These are phyloP conservation scores for Tuber magnatum DNA, from an alignment of 495 filamentous ascomycete genomes.

Conservation along the genomic window DNA sequence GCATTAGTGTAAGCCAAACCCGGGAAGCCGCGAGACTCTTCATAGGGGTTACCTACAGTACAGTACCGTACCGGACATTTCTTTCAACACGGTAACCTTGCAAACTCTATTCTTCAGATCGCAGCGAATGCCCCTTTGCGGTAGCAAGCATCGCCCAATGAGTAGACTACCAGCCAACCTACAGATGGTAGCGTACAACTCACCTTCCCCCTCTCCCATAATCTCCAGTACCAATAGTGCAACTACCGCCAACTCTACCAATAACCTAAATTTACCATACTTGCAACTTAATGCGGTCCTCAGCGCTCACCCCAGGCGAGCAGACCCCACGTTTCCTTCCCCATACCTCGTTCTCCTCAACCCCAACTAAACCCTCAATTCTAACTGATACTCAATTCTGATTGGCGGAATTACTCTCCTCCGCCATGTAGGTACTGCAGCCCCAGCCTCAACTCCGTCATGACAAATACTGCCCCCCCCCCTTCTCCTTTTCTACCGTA, in stretches of 20 bases:
- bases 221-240: not conserved
- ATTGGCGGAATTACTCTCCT: not conserved
- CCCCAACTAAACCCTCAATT: not conserved
- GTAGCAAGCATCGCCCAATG: not conserved
- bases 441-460: not conserved
- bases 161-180: no score
- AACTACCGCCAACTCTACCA: not conserved
- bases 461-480: not conserved
- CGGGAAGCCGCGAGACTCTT: not conserved
- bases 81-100: not conserved
- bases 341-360: not conserved
- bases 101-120: not conserved
- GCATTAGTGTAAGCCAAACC: not conserved
- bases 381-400: not conserved
- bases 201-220: not conserved
- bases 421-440: not conserved
- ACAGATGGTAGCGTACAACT: not conserved
- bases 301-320: not conserved
- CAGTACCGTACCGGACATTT: not conserved
- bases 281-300: not conserved
- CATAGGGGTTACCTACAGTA: not conserved
- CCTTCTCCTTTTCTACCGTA: not conserved
- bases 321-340: not conserved
- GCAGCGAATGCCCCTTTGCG: not conserved
- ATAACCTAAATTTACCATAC: not conserved